Conservation (phyloP, 768 basidiomycete genomes). For the Gymnopilus junonius region DNA sequence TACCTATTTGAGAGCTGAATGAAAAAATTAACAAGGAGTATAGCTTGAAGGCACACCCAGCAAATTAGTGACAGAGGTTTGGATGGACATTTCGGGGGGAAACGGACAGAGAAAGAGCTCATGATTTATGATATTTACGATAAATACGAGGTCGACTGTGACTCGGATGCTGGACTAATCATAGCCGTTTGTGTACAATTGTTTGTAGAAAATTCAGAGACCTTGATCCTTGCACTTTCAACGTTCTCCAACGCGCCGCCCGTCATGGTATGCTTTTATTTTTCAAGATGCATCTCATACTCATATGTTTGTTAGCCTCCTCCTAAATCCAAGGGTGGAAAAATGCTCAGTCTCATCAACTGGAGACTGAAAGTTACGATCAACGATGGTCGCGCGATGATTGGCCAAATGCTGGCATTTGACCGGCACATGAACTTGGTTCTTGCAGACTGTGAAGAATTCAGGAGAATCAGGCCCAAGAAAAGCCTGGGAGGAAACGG, state of each 20-base stretch:
- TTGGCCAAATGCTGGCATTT: conserved; percentile 99
- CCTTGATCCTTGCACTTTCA: conserved; percentile 17
- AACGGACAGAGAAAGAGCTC: neutral
- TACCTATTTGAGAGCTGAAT: conserved; percentile 37
- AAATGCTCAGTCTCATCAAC: conserved; percentile 97
- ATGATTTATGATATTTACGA: neutral
- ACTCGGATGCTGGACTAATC: neutral
- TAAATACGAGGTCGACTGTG: too few species aligned
- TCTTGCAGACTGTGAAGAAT: conserved; percentile 97
- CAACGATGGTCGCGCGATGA: conserved; percentile 94
- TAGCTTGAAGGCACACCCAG: conserved; percentile 43
- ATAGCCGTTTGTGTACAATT: conserved; percentile 18
- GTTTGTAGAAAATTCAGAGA: conserved; percentile 21
- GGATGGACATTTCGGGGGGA: conserved; percentile 4
- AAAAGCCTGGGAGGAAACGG: conserved; percentile 87
- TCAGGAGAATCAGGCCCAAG: conserved; percentile 89
- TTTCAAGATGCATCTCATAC: conserved; percentile 3
- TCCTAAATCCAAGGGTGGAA: conserved; percentile 96
- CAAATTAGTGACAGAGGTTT: conserved; percentile 52
- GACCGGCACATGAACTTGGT: conserved; percentile 99
- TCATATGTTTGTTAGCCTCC: conserved; percentile 65
- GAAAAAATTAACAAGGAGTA: neutral
- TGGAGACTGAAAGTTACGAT: conserved; percentile 97
- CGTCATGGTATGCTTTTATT: conserved; percentile 55
- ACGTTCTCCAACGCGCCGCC: conserved; percentile 34